Percentiles rank a stretch among this genome's conserved stretches.
Conservation (phyloP, 2,329 filamentous ascomycete species). For the Pseudogymnoascus sp. region DNA sequence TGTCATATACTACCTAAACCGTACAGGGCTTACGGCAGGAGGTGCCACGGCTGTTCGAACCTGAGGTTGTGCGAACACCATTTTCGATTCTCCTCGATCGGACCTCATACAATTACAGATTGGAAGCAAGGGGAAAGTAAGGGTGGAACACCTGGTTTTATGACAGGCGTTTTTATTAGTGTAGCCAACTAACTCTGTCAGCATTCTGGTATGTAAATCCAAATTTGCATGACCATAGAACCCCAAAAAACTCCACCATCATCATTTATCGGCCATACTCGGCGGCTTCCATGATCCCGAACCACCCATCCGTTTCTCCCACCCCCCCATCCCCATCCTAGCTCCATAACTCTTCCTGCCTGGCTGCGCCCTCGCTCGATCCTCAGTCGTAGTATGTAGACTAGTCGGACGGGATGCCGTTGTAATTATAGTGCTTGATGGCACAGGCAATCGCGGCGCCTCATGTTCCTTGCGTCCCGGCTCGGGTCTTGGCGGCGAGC, state of each 20-base stretch:
- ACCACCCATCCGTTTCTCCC: neutral
- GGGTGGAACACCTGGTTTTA: neutral
- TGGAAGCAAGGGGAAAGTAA: neutral
- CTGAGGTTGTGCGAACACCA: neutral
- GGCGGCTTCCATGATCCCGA: constrained; percentile 1
- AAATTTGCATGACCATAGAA: neutral
- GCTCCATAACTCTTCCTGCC: neutral
- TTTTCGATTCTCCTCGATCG: neutral
- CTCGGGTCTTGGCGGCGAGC: constrained; percentile 22
- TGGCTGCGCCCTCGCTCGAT: neutral
- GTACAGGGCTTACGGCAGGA: neutral
- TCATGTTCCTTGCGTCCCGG: constrained; percentile 9
- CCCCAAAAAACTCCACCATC: neutral
- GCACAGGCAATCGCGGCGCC: neutral
- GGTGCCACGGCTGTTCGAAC: neutral
- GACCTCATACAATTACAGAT: neutral
- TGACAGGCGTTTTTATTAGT: neutral
- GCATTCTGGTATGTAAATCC: neutral
- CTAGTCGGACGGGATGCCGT: neutral
- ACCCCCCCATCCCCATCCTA: neutral
- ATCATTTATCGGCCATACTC: neutral
- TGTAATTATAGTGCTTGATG: neutral
- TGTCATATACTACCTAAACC: neutral
- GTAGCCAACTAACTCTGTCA: neutral
- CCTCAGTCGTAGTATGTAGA: neutral